Evolutionary conservation across 192 early-diverging fungal species (phyloP).

Genomic region (Backusella morwellensis): DNA sequence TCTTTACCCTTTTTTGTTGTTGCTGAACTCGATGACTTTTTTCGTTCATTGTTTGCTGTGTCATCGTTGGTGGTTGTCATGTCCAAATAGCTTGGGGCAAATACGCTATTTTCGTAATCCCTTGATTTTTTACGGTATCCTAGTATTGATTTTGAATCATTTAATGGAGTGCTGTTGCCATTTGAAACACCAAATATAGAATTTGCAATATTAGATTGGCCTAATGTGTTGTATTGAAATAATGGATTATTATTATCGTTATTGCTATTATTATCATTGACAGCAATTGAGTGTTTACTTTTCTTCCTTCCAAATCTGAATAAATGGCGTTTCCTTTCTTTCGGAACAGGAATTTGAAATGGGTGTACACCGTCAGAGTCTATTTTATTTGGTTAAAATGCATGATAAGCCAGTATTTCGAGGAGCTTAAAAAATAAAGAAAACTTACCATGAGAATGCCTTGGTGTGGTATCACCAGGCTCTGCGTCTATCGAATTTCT

Average conservation of each 20-base stretch:
- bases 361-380: background rate
- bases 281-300: constrained; percentile 10
- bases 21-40: constrained; percentile 1
- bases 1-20: constrained; percentile 15
- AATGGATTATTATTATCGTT: background rate
- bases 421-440: background rate
- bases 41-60: background rate
- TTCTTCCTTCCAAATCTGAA: constrained; percentile 31
- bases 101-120: constrained; percentile 2
- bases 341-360: constrained; percentile 14
- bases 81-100: background rate
- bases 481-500: background rate
- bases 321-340: constrained; percentile 27
- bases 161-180: background rate
- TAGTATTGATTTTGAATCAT: background rate
- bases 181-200: constrained; percentile 5
- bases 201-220: background rate
- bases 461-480: background rate
- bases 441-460: background rate
- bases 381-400: background rate
- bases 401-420: no score
- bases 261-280: background rate
- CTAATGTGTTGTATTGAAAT: background rate
- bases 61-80: background rate
- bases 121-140: constrained; percentile 15